Evolutionary conservation across 2,329 filamentous ascomycete species (phyloP), one percentile per base, ranked within the genome.

Genomic region (Stagonosporopsis vannaccii): DNA sequence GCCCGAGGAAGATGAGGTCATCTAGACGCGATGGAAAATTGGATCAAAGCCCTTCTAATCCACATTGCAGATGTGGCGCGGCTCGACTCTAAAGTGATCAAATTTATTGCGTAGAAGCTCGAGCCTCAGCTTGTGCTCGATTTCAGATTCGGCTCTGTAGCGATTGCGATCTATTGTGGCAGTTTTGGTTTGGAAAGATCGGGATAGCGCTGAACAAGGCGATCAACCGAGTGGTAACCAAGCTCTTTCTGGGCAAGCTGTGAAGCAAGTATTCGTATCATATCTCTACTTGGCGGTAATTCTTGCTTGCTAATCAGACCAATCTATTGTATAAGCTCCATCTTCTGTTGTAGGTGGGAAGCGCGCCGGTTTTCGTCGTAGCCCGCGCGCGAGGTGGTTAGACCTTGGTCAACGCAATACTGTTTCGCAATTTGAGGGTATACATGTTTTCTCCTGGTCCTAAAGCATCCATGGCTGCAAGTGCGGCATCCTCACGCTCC

Each of bases 61-160:
- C n/a, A 7, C 15, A 19, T 37, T 37, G n/a, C 39, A 15, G 2
- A 42, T 42, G 28, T 41, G 12, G 23, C 22, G 12, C n/a, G 39
- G 39, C 23, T 41, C 39, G 7, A 41, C 22, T 15, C 17, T 6
- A 26, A 17, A 41, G n/a, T 41, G 39, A n/a, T 26, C 22, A 26
- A 41, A 15, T 26, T 50, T 50, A 30, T 35, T 37, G 43, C 37
- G 42, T 25, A 64, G 28, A 35, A 61, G 51, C 17, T 56, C 43
- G 36, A 66, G 66, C 17, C 66, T 67, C 6, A 47, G 37, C 45
- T 23, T 39, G 55, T 62, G 65, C 46, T 59, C 50, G 7, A 44
- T 4, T 20, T 36, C 22, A 42, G 33, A 57, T 47, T 68, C 58
- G 13, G 37, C 37, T 41, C 22, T 25, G 20, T 41, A n/a, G 37